These are phyloP conservation scores for Coemansia sp. DNA, from an alignment of 192 early-diverging fungal species.

Conservation along the genomic window DNA sequence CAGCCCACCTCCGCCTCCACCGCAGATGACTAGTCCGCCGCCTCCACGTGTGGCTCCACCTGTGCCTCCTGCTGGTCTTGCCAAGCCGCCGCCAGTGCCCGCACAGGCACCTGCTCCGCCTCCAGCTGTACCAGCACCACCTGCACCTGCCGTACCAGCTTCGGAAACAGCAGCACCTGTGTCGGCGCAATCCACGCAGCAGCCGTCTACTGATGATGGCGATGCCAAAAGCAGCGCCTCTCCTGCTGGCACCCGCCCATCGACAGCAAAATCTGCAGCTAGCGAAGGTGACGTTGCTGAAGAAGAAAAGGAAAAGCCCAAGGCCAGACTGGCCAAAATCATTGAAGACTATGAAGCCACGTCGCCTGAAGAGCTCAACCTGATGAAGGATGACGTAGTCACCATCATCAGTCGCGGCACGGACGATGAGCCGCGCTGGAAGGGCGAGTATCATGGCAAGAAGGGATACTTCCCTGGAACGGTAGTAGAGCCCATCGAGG, in stretches of 20 bases:
- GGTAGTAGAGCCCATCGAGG: slow-evolving; percentile 54
- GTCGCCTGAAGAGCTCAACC: slow-evolving; percentile 63
- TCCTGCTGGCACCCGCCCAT: background rate
- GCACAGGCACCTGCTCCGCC: slow-evolving; percentile 4
- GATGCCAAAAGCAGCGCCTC: background rate
- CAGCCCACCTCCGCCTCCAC: slow-evolving; percentile 16
- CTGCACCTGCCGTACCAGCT: slow-evolving; percentile 7
- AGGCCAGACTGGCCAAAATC: slow-evolving; percentile 58
- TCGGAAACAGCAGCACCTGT: slow-evolving; percentile 9
- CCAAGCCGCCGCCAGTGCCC: slow-evolving; percentile 6
- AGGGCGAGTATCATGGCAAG: slow-evolving; percentile 78
- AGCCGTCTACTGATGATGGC: slow-evolving; percentile 1
- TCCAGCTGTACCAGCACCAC: background rate
- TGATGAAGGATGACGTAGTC: slow-evolving; percentile 64
- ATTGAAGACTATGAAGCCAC: slow-evolving; percentile 70
- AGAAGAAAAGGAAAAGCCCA: background rate
- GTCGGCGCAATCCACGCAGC: background rate
- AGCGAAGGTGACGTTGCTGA: background rate
- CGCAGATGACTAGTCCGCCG: slow-evolving; percentile 7
- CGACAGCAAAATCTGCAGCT: background rate
- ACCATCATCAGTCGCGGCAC: slow-evolving; percentile 62
- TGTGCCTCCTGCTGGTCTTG: slow-evolving; percentile 4
- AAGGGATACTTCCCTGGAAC: slow-evolving; percentile 68
- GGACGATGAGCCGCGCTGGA: slow-evolving; percentile 61
- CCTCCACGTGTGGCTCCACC: slow-evolving; percentile 24